These are phyloP conservation scores for Nemania diffusa DNA, from an alignment of 2,329 filamentous ascomycete species.

Conservation along the genomic window DNA sequence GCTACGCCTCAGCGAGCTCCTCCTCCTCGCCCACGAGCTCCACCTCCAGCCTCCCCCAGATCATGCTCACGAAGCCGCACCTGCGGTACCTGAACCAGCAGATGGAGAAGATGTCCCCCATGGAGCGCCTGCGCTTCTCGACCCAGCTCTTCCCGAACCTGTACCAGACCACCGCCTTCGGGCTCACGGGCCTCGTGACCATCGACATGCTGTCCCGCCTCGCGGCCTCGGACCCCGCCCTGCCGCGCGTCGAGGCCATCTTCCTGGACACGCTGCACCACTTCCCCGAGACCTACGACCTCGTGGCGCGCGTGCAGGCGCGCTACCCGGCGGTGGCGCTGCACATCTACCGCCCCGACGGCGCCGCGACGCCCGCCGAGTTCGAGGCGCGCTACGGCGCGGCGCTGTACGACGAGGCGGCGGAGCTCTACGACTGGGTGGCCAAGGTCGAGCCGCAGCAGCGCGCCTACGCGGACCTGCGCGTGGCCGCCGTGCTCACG, in stretches of 20 bases:
- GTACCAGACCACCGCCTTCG: slow-evolving; percentile 87
- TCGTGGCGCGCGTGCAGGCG: slow-evolving; percentile 78
- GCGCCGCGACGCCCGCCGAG: slow-evolving; percentile 75
- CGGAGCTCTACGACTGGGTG: slow-evolving; percentile 94
- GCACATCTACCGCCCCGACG: slow-evolving; percentile 90
- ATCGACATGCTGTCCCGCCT: slow-evolving; percentile 88
- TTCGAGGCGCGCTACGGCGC: slow-evolving; percentile 86
- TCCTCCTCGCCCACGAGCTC: slow-evolving; percentile 59
- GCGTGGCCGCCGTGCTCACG: slow-evolving; percentile 90
- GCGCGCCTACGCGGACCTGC: slow-evolving; percentile 86
- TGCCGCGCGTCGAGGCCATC: slow-evolving; percentile 71
- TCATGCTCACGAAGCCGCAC: slow-evolving; percentile 88
- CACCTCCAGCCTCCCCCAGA: slow-evolving; percentile 72
- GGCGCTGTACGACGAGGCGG: slow-evolving; percentile 83
- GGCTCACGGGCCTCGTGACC: slow-evolving; percentile 81
- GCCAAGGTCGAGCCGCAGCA: slow-evolving; percentile 98
- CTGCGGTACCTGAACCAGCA: slow-evolving; percentile 91
- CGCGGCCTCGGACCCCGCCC: slow-evolving; percentile 69
- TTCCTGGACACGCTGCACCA: slow-evolving; percentile 88
- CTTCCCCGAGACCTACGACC: slow-evolving; percentile 78
- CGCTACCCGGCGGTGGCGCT: slow-evolving; percentile 83
- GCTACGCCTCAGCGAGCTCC: slow-evolving; percentile 77
- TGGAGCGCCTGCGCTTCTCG: slow-evolving; percentile 93
- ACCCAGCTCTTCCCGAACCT: slow-evolving; percentile 89
- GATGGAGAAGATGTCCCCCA: slow-evolving; percentile 85